Conservation (phyloP, 305 asterid species). For the Ruellia speciosa region DNA sequence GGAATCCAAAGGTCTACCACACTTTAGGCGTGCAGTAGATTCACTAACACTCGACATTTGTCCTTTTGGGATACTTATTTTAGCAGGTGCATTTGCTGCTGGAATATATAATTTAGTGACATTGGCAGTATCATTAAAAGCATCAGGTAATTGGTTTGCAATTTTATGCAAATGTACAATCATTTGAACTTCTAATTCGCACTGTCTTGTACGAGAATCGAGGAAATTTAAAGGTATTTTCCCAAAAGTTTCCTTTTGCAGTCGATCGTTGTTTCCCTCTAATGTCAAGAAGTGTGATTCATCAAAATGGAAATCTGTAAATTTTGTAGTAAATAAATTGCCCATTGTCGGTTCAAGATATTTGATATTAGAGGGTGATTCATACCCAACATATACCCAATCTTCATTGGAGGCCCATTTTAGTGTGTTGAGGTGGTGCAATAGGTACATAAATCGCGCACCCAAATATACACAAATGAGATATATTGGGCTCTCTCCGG, state of each 20-base stretch:
- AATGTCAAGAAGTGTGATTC: constrained; percentile 4
- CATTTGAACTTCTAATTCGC: no score
- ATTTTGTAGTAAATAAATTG: constrained; percentile 1
- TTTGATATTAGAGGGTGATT: not conserved
- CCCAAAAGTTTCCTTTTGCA: not conserved
- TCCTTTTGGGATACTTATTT: not conserved
- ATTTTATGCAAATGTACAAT: not conserved
- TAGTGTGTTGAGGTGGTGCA: constrained; percentile 5
- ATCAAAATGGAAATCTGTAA: not conserved
- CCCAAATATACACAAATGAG: constrained; percentile 7
- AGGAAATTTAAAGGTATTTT: no score
- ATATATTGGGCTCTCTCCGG: not conserved
- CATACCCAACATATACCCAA: constrained; percentile 7
- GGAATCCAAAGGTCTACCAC: not conserved
- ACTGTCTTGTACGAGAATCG: no score
- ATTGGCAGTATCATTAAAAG: no score
- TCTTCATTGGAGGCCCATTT: constrained; percentile 9
- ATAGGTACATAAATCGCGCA: constrained; percentile 5
- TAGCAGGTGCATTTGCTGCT: not conserved
- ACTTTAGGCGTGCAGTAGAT: not conserved
- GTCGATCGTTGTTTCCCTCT: constrained; percentile 6
- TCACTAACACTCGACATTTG: not conserved
- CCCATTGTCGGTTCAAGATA: constrained; percentile 1
- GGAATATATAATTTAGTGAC: not conserved
- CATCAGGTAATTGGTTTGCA: not conserved